Evolutionary conservation across 495 filamentous ascomycete species (phyloP), one percentile per base, ranked within the genome.

Genomic region (Podospora anserina): DNA sequence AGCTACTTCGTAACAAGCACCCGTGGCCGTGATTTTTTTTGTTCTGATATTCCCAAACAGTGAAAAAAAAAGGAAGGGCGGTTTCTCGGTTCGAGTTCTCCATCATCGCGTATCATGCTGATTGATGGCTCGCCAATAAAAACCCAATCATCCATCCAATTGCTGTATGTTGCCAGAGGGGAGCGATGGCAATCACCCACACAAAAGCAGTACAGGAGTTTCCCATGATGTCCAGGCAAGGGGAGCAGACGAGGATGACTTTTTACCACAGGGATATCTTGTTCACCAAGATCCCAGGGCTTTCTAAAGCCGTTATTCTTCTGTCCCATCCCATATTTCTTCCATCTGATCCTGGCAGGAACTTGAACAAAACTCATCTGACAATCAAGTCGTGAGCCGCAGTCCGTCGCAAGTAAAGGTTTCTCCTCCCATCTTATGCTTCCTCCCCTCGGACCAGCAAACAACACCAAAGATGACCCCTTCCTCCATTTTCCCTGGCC

Each of bases 351-450:
- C 39, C 9, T 32, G 4, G 7, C 30, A 32, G 39, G 11, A 5
- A 49, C 15, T 16, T 6, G 7, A 49, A 13, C 39, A 49, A 49
- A 13, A 49, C 39, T 49, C 39, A 49, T 55, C 55, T 23, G 32
- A 23, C 44, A 19, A 5, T 3, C 1, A 26, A 63, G 27, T 53
- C 34, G 32, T 15, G 5, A 20, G 19, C 4, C 19, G 39, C 62
- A 64, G 44, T 67, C 26, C 28, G 7, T 54, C 65, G 39, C 61
- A 60, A 39, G 26, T 23, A 19, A 49, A 9, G 19, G 30, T 32
- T 70, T 58, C 23, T 23, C n/a, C 65, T 49, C 60, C 23, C 54
- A 11, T 61, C 6, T 20, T 49, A 16, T 49, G 39, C 39, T 56
- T 15, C 34, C 65, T 60, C 66, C 61, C 63, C 55, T 44, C 16